These are phyloP conservation scores for Termitomyces eurrhizus DNA, from an alignment of 768 basidiomycete genomes.

Conservation along the genomic window DNA sequence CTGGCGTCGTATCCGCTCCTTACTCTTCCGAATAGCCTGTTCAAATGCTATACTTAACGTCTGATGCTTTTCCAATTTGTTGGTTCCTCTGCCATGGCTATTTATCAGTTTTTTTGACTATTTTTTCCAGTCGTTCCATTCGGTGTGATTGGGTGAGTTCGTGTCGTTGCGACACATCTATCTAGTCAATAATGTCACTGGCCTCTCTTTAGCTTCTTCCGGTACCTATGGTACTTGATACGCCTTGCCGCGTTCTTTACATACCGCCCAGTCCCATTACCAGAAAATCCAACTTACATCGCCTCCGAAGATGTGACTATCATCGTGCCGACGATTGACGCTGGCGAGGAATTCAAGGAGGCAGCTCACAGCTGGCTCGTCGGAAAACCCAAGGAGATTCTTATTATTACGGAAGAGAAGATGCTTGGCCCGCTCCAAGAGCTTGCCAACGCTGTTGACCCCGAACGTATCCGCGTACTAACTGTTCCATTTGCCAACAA, in stretches of 20 bases:
- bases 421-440: constrained; percentile 89
- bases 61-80: constrained; percentile 91
- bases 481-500: constrained; percentile 94
- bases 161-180: neutral
- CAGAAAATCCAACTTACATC: constrained; percentile 86
- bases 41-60: constrained; percentile 83
- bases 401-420: constrained; percentile 77
- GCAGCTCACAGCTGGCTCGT: constrained; percentile 91
- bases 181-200: constrained; percentile 12
- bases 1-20: constrained; percentile 39
- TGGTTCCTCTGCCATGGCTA: constrained; percentile 30
- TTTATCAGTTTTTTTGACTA: constrained; percentile 15
- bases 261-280: constrained; percentile 87
- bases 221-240: constrained; percentile 91
- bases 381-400: constrained; percentile 81
- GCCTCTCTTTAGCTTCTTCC: constrained; percentile 65
- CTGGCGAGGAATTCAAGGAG: constrained; percentile 93
- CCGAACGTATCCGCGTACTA: constrained; percentile 76
- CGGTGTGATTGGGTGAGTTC: constrained; percentile 74
- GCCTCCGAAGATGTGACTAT: constrained; percentile 94
- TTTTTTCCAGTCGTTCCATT: constrained; percentile 75
- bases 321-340: constrained; percentile 94
- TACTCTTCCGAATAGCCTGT: constrained; percentile 22
- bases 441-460: constrained; percentile 85
- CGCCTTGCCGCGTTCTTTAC: constrained; percentile 73